These are phyloP conservation scores for Bryoerythrophyllum caledonicum DNA, from an alignment of 225 moss, liverwort and hornwort genomes.

Conservation along the genomic window DNA sequence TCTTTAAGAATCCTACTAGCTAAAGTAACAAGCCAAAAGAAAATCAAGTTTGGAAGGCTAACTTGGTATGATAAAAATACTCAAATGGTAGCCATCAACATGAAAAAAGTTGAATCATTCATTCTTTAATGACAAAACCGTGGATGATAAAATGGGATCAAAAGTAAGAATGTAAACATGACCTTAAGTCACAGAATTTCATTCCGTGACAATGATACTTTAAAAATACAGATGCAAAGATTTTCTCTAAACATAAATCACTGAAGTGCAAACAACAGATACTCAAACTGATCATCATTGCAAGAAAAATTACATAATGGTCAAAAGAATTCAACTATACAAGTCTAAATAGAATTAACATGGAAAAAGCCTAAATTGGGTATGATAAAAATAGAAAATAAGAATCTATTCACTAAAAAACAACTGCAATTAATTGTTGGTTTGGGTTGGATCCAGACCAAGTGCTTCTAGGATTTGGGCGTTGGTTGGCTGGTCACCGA, in stretches of 20 bases:
- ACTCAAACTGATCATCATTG: not conserved
- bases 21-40: not conserved
- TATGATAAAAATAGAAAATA: too few species aligned
- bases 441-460: conserved; percentile 52
- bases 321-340: not conserved
- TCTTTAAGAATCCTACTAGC: too few species aligned
- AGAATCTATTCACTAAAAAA: too few species aligned
- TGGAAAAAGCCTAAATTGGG: too few species aligned
- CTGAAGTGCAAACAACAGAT: not conserved
- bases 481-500: conserved; percentile 76
- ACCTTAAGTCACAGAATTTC: too few species aligned
- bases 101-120: too few species aligned
- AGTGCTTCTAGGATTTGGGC: conserved; percentile 66
- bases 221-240: too few species aligned
- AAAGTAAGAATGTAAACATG: too few species aligned
- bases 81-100: not conserved
- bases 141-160: too few species aligned
- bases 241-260: not conserved
- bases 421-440: not conserved
- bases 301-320: not conserved
- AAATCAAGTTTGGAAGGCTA: not conserved
- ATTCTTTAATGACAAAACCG: too few species aligned
- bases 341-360: not conserved
- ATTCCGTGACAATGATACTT: too few species aligned
- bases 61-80: not conserved